Percentiles rank a stretch among this genome's conserved stretches.
These are phyloP conservation scores for Triticum aestivum DNA, from an alignment of 176 grass and related monocot genomes.

Conservation along the genomic window IWGSC_CS_RefSeq_v2.1 NC_057802.1:516406326-516406825, in stretches of 20 bases:
- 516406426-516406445: constrained; percentile 78
- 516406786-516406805: constrained; percentile 52
- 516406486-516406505: constrained; percentile 1
- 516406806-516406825: constrained; percentile 74
- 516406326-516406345: constrained; percentile 69
- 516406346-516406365: constrained; percentile 50
- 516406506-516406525: constrained; percentile 4
- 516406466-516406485: constrained; percentile 44
- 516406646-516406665: constrained; percentile 27
- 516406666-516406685: constrained; percentile 28
- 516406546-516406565: constrained; percentile 62
- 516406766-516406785: constrained; percentile 64
- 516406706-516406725: constrained; percentile 11
- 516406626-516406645: constrained; percentile 58
- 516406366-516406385: not conserved
- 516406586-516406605: constrained; percentile 52
- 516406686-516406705: not conserved
- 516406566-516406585: constrained; percentile 64
- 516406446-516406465: constrained; percentile 76
- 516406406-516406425: constrained; percentile 28
- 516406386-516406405: not conserved
- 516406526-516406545: constrained; percentile 29
- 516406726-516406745: constrained; percentile 33
- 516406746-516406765: constrained; percentile 73
- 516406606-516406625: constrained; percentile 67